A percentile compares a stretch with the other conserved stretches of the same genome.
phyloP scores from a whole-genome alignment of 495 filamentous ascomycete species.

The Penicillium riverlandense region DNA sequence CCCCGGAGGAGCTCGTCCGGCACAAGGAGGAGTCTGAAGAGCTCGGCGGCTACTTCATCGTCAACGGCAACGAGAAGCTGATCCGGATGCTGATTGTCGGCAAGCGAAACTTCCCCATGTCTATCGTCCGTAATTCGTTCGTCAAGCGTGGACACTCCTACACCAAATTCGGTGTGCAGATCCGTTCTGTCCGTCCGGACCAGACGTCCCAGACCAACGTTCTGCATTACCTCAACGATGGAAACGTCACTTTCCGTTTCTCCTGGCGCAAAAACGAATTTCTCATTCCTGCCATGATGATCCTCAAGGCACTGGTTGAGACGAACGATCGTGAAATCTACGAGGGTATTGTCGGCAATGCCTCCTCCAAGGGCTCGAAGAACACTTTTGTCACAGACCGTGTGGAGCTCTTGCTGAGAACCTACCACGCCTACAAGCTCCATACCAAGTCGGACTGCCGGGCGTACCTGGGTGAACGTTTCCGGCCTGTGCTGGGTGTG shows the following conservation, averaged over 20 bases:
- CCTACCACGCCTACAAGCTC: conserved; percentile 82
- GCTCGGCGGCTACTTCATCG: conserved; percentile 80
- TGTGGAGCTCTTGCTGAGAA: conserved; percentile 83
- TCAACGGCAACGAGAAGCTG: conserved; percentile 72
- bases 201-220: conserved; percentile 98
- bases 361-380: conserved; percentile 63
- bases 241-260: conserved; percentile 93
- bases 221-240: conserved; percentile 89
- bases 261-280: conserved; percentile 98
- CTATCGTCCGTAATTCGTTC: conserved; percentile 85
- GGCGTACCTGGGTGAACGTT: conserved; percentile 79
- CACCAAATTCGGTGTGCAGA: conserved; percentile 81
- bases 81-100: conserved; percentile 87
- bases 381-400: conserved; percentile 95
- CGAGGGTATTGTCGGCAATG: conserved; percentile 71
- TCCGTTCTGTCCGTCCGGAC: conserved; percentile 86
- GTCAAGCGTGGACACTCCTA: conserved; percentile 75
- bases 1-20: conserved; percentile 72
- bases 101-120: conserved; percentile 88
- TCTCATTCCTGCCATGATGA: conserved; percentile 89
- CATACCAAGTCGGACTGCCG: conserved; percentile 72
- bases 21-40: conserved; percentile 92
- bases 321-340: conserved; percentile 96
- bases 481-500: conserved; percentile 76
- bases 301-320: conserved; percentile 88